Percentiles rank a stretch among this genome's conserved stretches.
Evolutionary conservation across 2,329 filamentous ascomycete genomes (phyloP).

Genomic region (Aphanoascus verrucosus): DNA sequence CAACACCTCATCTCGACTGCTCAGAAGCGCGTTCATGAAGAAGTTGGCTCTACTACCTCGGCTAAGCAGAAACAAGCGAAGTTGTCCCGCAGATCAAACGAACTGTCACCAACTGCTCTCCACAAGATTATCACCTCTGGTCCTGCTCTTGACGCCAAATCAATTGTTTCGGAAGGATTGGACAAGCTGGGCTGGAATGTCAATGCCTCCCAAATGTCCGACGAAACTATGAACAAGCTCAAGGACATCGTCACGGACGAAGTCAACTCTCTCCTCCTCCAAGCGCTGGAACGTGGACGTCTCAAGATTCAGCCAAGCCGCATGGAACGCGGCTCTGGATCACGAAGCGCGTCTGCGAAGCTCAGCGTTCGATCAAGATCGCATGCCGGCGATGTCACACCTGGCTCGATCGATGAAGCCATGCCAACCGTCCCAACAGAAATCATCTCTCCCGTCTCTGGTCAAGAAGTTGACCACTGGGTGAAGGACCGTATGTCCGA

Average conservation of each 20-base stretch:
- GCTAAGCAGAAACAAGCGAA: constrained; percentile 29
- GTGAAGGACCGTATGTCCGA: not conserved
- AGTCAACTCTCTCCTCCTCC: constrained; percentile 26
- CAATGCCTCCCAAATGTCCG: constrained; percentile 27
- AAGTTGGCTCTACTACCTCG: constrained; percentile 25
- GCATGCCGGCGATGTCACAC: not conserved
- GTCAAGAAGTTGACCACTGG: not conserved
- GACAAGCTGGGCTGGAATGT: constrained; percentile 30
- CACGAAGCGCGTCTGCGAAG: constrained; percentile 26
- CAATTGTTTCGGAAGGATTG: constrained; percentile 24
- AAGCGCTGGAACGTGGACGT: constrained; percentile 28
- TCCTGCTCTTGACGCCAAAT: constrained; percentile 27
- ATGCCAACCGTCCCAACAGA: constrained; percentile 17
- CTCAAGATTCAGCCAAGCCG: constrained; percentile 27
- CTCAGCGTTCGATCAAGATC: constrained; percentile 16
- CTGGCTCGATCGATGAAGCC: constrained; percentile 2
- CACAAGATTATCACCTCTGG: constrained; percentile 25
- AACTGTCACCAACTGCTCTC: constrained; percentile 20
- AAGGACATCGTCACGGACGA: constrained; percentile 30
- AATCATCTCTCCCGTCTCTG: constrained; percentile 13
- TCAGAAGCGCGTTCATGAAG: constrained; percentile 29
- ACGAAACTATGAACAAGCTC: constrained; percentile 31
- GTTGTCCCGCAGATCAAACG: constrained; percentile 24
- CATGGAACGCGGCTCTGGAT: constrained; percentile 25
- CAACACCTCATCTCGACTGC: constrained; percentile 23